phyloP scores from a whole-genome alignment of 2,329 filamentous ascomycete species.

The Mycocentrospora acerina region DNA sequence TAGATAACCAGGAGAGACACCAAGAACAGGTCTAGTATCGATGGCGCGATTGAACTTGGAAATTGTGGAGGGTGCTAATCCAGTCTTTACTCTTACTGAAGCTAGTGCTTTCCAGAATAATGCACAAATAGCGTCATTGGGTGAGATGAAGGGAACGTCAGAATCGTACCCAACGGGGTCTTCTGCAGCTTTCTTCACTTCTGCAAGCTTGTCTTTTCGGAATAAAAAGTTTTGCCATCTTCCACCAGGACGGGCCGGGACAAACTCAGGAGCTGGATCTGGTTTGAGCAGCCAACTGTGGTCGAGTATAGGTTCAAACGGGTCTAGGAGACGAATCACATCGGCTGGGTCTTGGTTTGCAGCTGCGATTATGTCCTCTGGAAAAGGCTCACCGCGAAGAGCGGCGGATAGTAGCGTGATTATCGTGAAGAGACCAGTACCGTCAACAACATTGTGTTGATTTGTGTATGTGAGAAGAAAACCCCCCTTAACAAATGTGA shows the following conservation, averaged over 20 bases:
- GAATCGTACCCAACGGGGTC: slow-evolving; percentile 17
- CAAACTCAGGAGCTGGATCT: slow-evolving; percentile 2
- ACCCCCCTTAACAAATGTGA: slow-evolving; percentile 23
- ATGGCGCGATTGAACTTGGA: slow-evolving; percentile 31
- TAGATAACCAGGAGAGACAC: slow-evolving; percentile 29
- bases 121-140: slow-evolving; percentile 37
- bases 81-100: slow-evolving; percentile 20
- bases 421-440: slow-evolving; percentile 25
- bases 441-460: slow-evolving; percentile 38
- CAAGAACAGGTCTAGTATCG: slow-evolving; percentile 25
- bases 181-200: slow-evolving; percentile 17
- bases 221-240: slow-evolving; percentile 25
- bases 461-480: slow-evolving; percentile 25
- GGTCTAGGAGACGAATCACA: slow-evolving; percentile 20
- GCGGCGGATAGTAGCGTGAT: slow-evolving; percentile 20
- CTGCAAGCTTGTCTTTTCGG: slow-evolving; percentile 6
- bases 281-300: slow-evolving; percentile 12
- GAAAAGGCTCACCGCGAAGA: slow-evolving; percentile 16
- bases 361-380: slow-evolving; percentile 10
- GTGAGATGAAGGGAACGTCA: slow-evolving; percentile 24
- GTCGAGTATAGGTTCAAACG: slow-evolving; percentile 12
- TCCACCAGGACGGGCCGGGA: slow-evolving; percentile 5
- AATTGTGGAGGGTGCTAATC: slow-evolving; percentile 2
- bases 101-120: slow-evolving; percentile 39
- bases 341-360: slow-evolving; percentile 20